These are phyloP conservation scores for Penicillium daleae DNA, from an alignment of 495 filamentous ascomycete genomes.

Conservation along the genomic window DNA sequence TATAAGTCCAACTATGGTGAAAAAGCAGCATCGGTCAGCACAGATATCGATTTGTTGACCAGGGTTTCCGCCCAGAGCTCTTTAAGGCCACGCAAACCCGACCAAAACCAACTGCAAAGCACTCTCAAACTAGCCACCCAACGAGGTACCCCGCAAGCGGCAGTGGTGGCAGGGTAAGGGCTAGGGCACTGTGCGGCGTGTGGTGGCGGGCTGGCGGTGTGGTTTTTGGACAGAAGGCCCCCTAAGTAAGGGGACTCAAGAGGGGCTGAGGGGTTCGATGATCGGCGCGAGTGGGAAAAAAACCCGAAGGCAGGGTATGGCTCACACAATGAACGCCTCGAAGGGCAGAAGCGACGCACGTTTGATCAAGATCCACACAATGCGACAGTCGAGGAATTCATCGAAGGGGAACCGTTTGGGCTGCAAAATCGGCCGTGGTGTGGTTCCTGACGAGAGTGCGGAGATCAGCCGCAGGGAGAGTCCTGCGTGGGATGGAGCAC, in stretches of 20 bases:
- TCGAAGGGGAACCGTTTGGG: constrained; percentile 20
- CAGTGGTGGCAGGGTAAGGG: constrained; percentile 6
- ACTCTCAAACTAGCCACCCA: background rate
- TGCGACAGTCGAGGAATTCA: constrained; percentile 12
- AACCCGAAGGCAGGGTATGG: constrained; percentile 17
- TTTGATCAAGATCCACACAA: constrained; percentile 13
- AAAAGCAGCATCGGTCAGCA: constrained; percentile 24
- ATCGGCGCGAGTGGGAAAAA: constrained; percentile 35
- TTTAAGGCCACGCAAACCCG: constrained; percentile 8
- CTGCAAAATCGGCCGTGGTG: constrained; percentile 12
- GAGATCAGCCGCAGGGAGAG: constrained; percentile 36
- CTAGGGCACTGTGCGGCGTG: constrained; percentile 4
- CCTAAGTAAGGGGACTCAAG: constrained; percentile 45
- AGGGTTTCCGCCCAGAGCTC: background rate
- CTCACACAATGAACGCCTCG: constrained; percentile 54
- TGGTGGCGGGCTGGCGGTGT: constrained; percentile 43
- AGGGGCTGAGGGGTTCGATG: constrained; percentile 49
- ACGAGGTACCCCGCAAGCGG: background rate
- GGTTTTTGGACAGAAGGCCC: constrained; percentile 23
- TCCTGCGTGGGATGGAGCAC: constrained; percentile 32
- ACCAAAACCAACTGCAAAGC: background rate
- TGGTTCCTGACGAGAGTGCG: constrained; percentile 36
- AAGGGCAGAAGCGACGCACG: constrained; percentile 24
- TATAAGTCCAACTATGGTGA: constrained; percentile 39
- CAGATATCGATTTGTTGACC: background rate